Conservation (phyloP, 179 eudicot genomes). For the Dionaea muscipula region DNA sequence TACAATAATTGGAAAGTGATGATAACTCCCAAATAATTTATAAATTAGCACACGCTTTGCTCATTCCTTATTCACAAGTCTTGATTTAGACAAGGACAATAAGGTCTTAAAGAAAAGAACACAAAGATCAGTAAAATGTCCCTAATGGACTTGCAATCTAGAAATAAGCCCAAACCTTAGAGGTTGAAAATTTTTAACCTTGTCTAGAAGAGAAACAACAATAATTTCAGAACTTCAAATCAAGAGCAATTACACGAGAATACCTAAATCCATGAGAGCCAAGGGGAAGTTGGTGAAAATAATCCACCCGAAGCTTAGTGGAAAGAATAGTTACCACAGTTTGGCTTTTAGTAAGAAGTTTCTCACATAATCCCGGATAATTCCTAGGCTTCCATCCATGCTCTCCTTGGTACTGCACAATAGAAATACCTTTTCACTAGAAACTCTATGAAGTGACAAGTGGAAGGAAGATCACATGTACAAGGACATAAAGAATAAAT, state of each 20-base stretch:
- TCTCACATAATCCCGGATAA: conserved; percentile 88
- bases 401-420: conserved; percentile 78
- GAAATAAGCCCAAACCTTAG: neutral
- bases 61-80: too few species aligned
- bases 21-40: too few species aligned
- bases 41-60: too few species aligned
- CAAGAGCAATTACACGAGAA: neutral
- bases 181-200: neutral
- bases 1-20: too few species aligned
- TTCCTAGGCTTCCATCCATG: conserved; percentile 87
- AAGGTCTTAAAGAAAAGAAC: too few species aligned
- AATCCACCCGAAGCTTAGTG: neutral
- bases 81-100: too few species aligned
- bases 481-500: neutral
- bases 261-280: too few species aligned
- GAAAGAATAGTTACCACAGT: conserved; percentile 57
- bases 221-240: neutral
- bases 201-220: neutral
- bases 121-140: too few species aligned
- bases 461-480: neutral
- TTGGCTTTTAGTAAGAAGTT: conserved; percentile 83
- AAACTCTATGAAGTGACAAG: neutral
- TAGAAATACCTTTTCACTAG: neutral
- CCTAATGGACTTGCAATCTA: too few species aligned
- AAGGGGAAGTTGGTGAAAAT: neutral